Conservation (phyloP, 2,329 filamentous ascomycete genomes). For the Diplodia corticola region DNA sequence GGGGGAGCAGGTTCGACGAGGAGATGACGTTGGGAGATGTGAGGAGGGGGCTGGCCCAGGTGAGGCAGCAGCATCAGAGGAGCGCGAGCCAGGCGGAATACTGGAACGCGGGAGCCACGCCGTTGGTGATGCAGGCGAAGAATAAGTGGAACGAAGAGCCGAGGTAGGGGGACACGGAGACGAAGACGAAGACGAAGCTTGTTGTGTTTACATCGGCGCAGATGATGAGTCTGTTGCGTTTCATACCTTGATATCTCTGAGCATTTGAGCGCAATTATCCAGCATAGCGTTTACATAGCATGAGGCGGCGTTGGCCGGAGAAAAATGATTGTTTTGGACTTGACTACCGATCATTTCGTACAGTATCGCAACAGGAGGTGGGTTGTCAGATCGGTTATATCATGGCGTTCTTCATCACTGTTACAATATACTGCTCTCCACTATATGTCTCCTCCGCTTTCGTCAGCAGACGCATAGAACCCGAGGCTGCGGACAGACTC, state of each 20-base stretch:
- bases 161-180: not conserved
- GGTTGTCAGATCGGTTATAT: no score
- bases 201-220: not conserved
- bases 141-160: not conserved
- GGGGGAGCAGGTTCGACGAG: not conserved
- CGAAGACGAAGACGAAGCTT: not conserved
- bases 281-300: not conserved
- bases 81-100: not conserved
- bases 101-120: not conserved
- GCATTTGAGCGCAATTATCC: not conserved
- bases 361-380: no score
- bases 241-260: not conserved
- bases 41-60: not conserved
- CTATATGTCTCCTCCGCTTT: no score
- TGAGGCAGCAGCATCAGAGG: not conserved
- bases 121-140: constrained; percentile 11
- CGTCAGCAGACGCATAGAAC: no score
- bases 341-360: not conserved
- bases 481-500: no score
- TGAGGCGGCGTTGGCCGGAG: not conserved
- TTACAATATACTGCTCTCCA: no score
- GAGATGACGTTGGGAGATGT: constrained; percentile 6
- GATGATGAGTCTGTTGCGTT: no score
- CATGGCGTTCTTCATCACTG: no score
- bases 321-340: not conserved